Base-by-base conservation (phyloP, 2,329 filamentous ascomycete genomes). In the Fusarium sp. region DNA sequence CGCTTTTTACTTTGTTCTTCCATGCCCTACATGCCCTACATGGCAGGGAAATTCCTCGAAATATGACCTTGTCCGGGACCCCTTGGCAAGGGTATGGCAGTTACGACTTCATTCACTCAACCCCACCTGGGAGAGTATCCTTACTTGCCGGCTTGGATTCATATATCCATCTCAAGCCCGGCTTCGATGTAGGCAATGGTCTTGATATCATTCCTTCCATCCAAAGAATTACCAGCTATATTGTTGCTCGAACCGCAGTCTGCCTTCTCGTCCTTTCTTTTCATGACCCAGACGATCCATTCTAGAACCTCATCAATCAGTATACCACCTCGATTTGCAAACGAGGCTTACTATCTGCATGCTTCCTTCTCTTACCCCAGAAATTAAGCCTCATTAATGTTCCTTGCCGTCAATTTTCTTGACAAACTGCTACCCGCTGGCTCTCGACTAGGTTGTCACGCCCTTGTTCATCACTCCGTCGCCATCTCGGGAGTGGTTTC, bases 1-100 rank as follows among this genome's bases (percentile, higher is more conserved):
- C 61, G 58, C 63, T 55, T 52, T 69, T 66, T 55, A 82, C 81
- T 79, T 67, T 65, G 54, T 78, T 84, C 79, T 82, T 78, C 81
- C 80, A 68, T 64, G 68, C 61, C 61, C 57, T 60, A 33, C 80
- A 68, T 64, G 68, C 61, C 61, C 57, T 60, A 33, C 62, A 60
- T 65, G 62, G 34, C 65, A 66, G 70, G 73, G 70, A 46, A 54
- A 58, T 60, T 53, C 58, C 58, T 67, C 59, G 58, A 62, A 63
- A 51, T 61, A 64, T 52, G 69, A 43, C 64, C 68, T 63, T 69
- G 66, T 63, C 58, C 65, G 62, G 62, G 56, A 63, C 72, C 71
- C 72, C 63, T 62, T 54, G 57, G 64, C 72, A 72, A 67, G 71
- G 72, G 66, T 53, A 64, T 70, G 61, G 68, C 50, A 68, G 64